Base-by-base conservation (phyloP, 2,329 filamentous ascomycete species). In the Talaromyces sp. region DNA sequence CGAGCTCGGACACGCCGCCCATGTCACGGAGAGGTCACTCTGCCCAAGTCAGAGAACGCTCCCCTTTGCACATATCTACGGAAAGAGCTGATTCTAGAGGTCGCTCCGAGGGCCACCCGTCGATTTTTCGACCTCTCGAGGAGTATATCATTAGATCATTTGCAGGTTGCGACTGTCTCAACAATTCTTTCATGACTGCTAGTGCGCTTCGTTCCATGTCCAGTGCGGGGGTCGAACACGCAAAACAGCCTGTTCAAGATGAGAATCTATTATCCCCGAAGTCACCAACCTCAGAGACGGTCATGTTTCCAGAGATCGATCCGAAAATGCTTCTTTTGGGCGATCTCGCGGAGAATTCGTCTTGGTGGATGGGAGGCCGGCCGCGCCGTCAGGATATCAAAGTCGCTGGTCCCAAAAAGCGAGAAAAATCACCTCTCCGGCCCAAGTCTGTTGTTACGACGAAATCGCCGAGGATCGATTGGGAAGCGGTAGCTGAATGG, bases 271-370 rank as follows among this genome's bases (percentile, higher is more conserved):
- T 40, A 40, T 31, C 41, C 2, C 33, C 54, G 5, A 56, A 37
- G 35, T 50, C 54, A n/a, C 35, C 43, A 10, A 37, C 43, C 6
- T 21, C 54, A 17, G 53, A 55, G 13, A 55, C 40, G 5, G 40
- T 25, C 31, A 39, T 50, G 35, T 31, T 56, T 50, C 41, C 54
- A 9, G 86, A 89, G 52, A 73, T 91, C 19, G 89, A 94, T 68
- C 83, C 87, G 1, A 94, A 91, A 67, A 81, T 88, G 5, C 75
- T 93, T 19, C 77, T 91, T 6, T 71, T 92, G 2, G 89, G 89
- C 2, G 84, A 92, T 65, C 80, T 92, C 63, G 88, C 86, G 1
- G 89, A 94, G 68, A 94, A 94, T 67, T 89, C 88, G 2, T 83
- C 82, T 7, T 93, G 89, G 89, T 93, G 89, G 89, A 86, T 87